Conservation (phyloP, 345 rosid genomes). For the Brassica incana region DNA sequence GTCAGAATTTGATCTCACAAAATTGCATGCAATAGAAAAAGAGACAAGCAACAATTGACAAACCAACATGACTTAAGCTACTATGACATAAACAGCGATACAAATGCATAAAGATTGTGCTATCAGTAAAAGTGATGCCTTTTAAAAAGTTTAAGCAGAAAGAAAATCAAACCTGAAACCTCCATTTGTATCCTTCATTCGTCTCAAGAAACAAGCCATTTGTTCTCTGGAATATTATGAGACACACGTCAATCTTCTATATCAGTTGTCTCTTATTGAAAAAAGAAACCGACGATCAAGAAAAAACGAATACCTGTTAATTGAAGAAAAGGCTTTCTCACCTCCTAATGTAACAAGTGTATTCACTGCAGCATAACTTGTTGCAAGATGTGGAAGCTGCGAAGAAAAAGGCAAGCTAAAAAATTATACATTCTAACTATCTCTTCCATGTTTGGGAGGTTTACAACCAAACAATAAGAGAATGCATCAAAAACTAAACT, state of each 20-base stretch:
- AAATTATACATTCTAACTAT: not conserved
- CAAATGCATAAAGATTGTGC: not conserved
- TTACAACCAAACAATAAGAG: constrained; percentile 9
- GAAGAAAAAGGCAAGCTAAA: not conserved
- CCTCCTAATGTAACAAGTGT: constrained; percentile 88
- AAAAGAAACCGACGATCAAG: not conserved
- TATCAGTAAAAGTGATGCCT: constrained; percentile 1
- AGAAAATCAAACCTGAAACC: constrained; percentile 70
- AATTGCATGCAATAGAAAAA: not conserved
- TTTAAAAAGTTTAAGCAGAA: not conserved
- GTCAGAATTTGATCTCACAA: constrained; percentile 8
- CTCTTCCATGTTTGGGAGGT: constrained; percentile 6
- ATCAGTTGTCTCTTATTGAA: constrained; percentile 4
- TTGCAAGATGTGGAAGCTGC: constrained; percentile 97
- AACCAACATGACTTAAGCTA: constrained; percentile 13
- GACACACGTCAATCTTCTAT: constrained; percentile 33
- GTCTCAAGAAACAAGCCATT: constrained; percentile 53
- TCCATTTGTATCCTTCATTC: constrained; percentile 79
- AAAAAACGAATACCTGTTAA: constrained; percentile 59
- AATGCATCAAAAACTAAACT: constrained; percentile 1
- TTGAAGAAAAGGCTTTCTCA: constrained; percentile 62
- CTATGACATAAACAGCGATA: not conserved
- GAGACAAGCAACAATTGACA: not conserved
- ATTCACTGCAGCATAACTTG: constrained; percentile 94
- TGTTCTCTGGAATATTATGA: constrained; percentile 55